Conservation (phyloP, 192 early-diverging fungal species). For the Backusella tuberculispora region DNA sequence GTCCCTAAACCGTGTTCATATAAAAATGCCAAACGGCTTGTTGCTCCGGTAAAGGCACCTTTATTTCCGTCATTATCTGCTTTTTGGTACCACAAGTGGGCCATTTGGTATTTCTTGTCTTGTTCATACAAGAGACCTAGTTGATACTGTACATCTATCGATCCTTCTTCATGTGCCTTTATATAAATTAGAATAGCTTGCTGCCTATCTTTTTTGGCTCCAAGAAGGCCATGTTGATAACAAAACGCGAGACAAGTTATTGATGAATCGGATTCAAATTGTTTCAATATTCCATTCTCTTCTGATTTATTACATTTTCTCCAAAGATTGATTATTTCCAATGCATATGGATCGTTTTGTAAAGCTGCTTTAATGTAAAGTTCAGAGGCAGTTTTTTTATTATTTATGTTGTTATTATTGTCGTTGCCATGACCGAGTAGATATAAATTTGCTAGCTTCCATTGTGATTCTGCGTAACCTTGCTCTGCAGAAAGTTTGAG, state of each 20-base stretch:
- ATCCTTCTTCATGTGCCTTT: background rate
- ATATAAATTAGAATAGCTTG: background rate
- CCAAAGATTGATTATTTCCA: background rate
- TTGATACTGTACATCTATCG: background rate
- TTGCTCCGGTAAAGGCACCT: no score
- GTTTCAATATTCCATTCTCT: no score
- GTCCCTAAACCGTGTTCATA: background rate
- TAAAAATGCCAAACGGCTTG: background rate
- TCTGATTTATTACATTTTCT: background rate
- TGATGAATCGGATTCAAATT: background rate
- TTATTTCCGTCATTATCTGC: background rate
- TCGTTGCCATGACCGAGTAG: background rate
- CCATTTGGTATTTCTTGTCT: background rate
- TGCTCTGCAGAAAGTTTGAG: background rate
- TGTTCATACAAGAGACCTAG: background rate
- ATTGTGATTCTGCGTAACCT: background rate
- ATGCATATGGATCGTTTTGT: background rate
- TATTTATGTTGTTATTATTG: no score
- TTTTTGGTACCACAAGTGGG: background rate
- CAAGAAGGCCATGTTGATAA: background rate
- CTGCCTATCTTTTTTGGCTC: background rate
- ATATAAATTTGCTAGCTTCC: background rate
- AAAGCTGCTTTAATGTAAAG: background rate
- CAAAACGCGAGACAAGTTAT: background rate
- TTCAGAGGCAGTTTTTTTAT: no score